Percentiles rank a stretch among this genome's conserved stretches.
Conservation (phyloP, 2,329 filamentous ascomycete species). For the Xylariaceae sp. region DNA sequence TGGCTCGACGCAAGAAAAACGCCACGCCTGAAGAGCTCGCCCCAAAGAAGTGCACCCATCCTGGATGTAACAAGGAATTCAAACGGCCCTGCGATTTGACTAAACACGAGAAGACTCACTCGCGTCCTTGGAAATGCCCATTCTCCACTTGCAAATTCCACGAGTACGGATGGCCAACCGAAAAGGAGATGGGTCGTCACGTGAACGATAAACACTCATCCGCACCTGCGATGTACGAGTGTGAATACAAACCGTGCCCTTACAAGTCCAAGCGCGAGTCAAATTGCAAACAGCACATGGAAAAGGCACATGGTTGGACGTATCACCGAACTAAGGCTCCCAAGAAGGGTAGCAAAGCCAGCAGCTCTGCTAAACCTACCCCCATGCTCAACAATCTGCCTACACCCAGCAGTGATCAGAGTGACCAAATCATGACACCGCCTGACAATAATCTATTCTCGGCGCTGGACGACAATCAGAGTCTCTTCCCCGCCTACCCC, state of each 20-base stretch:
- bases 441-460: conserved; percentile 43
- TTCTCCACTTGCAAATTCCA: conserved; percentile 82
- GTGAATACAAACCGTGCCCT: conserved; percentile 75
- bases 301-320: conserved; percentile 89
- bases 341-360: conserved; percentile 52
- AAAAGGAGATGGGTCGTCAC: conserved; percentile 96
- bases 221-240: conserved; percentile 77
- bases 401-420: conserved; percentile 58
- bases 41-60: conserved; percentile 71
- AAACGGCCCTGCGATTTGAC: conserved; percentile 95
- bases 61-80: conserved; percentile 83
- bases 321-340: conserved; percentile 93
- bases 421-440: conserved; percentile 54
- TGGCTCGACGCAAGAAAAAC: conserved; percentile 94
- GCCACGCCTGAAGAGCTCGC: conserved; percentile 79
- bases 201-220: conserved; percentile 92
- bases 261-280: conserved; percentile 95
- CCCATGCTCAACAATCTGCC: conserved; percentile 59
- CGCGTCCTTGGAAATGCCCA: conserved; percentile 91
- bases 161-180: conserved; percentile 87
- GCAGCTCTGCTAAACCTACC: conserved; percentile 48
- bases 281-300: conserved; percentile 99
- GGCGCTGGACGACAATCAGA: conserved; percentile 28
- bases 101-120: conserved; percentile 98
- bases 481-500: conserved; percentile 49